Evolutionary conservation across 2,329 filamentous ascomycete species (phyloP), one percentile per base, ranked within the genome.

Genomic region (Davidsoniella eucalypti): DNA sequence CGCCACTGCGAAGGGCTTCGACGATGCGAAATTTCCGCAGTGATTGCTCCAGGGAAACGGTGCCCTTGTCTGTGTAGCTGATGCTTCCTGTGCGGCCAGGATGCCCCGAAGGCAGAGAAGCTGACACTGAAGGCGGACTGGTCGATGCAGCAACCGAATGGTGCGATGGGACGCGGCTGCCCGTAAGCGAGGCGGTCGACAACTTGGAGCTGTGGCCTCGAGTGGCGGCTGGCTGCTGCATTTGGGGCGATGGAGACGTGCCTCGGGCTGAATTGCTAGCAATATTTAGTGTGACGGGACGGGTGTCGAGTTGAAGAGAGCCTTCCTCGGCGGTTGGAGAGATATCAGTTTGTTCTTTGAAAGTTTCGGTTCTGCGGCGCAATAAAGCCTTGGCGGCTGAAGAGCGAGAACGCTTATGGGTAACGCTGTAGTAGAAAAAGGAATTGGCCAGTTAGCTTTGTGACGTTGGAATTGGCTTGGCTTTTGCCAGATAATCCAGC

Each of bases 1-100:
- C 90, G 49, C 92, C 92, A 62, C 78, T 92, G 56, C 90, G 78
- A 56, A 98, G 70, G 40, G 88, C 84, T 67, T 96, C 92, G 61
- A 96, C 94, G 44, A 95, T 78, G 57, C 88, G 81, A 65, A 98
- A 98, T 57, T 94, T 88, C 61, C 84, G 80, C 49, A 98, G 87
- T 0, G 90, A 95, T 64, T 94, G 87, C 62, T 98, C 88, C 52
- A 98, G 84, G 21, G 78, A 80, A 36, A 61, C 65, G 23, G 48
- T 40, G 4, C 63, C 65, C 59, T 70, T 75, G 47, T 70, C 69
- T 39, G 59, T 54, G 39, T 51, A 49, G 21, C 57, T 55, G 18
- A 54, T 50, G 40, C 38, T 54, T 21, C 52, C 55, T 37, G 47
- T 55, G 16, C 53, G 56, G 36, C 47, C 53, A 53, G 50, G 56